These are phyloP conservation scores for Candida ponderosae DNA, from an alignment of 805 yeast genomes.

Conservation along the genomic window DNA sequence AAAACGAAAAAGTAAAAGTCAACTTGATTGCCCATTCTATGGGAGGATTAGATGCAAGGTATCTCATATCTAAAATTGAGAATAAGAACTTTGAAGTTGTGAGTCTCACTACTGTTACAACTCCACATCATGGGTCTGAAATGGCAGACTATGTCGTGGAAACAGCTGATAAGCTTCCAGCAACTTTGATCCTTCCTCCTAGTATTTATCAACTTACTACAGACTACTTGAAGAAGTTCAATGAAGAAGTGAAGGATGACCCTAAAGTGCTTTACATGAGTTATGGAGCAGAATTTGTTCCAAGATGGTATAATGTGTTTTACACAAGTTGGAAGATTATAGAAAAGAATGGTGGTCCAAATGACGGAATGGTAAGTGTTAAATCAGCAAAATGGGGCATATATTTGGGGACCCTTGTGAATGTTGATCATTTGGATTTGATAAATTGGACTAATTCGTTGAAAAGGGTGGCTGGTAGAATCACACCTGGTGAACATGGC, in stretches of 20 bases:
- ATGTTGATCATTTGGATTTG: constrained; percentile 79
- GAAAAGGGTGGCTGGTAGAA: constrained; percentile 21
- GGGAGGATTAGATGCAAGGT: constrained; percentile 90
- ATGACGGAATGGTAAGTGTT: constrained; percentile 84
- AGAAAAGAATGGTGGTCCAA: constrained; percentile 40
- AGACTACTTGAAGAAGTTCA: constrained; percentile 42
- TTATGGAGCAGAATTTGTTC: constrained; percentile 70
- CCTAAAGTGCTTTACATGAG: constrained; percentile 68
- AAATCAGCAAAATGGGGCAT: constrained; percentile 78
- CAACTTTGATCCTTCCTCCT: constrained; percentile 22
- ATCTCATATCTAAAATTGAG: constrained; percentile 51
- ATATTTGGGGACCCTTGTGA: constrained; percentile 67
- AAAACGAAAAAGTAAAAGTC: constrained; percentile 36
- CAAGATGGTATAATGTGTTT: constrained; percentile 56
- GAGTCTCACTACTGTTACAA: constrained; percentile 75
- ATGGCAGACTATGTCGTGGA: constrained; percentile 64
- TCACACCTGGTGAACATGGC: constrained; percentile 10
- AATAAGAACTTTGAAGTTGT: constrained; percentile 45
- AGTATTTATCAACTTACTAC: constrained; percentile 65
- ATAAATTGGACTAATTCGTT: constrained; percentile 71
- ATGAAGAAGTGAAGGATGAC: constrained; percentile 40
- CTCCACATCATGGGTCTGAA: constrained; percentile 85
- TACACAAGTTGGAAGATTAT: constrained; percentile 58
- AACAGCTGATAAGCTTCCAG: constrained; percentile 16
- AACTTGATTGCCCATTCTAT: constrained; percentile 85